phyloP scores from a whole-genome alignment of 73 alveolate species.

The Symbiodinium natans region DNA sequence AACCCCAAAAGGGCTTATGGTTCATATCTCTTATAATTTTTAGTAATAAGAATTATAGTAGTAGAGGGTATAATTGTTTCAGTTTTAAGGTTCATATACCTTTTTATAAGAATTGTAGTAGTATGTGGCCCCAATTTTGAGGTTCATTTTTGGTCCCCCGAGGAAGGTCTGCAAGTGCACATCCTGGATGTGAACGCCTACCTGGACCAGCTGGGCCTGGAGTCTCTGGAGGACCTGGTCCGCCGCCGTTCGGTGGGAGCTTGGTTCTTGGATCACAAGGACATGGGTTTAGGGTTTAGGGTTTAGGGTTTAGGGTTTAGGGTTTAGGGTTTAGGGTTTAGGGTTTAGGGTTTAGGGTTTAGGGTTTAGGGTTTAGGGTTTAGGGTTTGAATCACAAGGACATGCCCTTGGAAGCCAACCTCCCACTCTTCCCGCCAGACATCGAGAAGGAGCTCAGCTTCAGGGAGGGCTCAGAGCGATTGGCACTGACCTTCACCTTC shows the following conservation, averaged over 20 bases:
- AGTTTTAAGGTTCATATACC: too few species aligned
- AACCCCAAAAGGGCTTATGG: too few species aligned
- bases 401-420: constrained; percentile 49
- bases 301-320: too few species aligned
- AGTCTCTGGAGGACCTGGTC: background rate
- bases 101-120: too few species aligned
- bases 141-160: too few species aligned
- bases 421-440: constrained; percentile 28
- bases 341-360: constrained; percentile 38
- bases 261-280: constrained; percentile 38
- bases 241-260: background rate
- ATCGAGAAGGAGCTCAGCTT: background rate
- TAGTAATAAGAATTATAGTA: too few species aligned
- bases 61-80: too few species aligned
- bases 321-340: constrained; percentile 44
- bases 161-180: constrained; percentile 14
- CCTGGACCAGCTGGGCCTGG: background rate
- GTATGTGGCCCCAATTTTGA: too few species aligned
- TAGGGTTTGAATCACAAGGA: constrained; percentile 45
- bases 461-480: background rate
- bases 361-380: constrained; percentile 1
- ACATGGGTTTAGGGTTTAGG: constrained; percentile 57
- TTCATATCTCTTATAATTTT: too few species aligned
- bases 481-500: background rate
- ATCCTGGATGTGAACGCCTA: constrained; percentile 48